Evolutionary conservation across 1,139 yeast genomes (phyloP).

Genomic region (Nakaseomyces delphensis): DNA sequence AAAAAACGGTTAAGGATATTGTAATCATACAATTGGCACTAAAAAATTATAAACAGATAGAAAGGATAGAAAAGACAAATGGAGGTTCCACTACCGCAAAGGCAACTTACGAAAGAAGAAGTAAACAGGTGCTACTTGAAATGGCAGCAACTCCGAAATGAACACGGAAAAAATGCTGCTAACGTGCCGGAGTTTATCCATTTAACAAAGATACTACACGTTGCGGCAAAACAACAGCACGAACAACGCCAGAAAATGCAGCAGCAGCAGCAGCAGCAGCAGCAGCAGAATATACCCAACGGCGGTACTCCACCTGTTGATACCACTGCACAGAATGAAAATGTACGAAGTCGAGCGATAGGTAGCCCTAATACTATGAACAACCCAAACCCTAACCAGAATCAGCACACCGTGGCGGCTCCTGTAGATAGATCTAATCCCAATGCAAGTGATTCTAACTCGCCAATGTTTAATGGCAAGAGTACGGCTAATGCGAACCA

Average conservation of each 20-base stretch:
- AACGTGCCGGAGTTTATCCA: slow-evolving; percentile 55
- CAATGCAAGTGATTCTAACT: neutral
- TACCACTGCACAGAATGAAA: neutral
- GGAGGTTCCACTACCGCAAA: slow-evolving; percentile 23
- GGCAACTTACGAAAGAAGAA: slow-evolving; percentile 31
- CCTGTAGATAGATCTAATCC: slow-evolving; percentile 2
- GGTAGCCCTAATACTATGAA: neutral
- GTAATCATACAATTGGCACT: no score
- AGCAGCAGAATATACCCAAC: slow-evolving; percentile 1
- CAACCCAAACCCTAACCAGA: neutral
- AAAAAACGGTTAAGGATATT: no score
- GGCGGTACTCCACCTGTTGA: neutral
- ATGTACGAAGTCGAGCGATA: slow-evolving; percentile 3
- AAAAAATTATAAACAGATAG: neutral
- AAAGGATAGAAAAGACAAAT: no score
- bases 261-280: slow-evolving; percentile 13
- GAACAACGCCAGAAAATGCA: slow-evolving; percentile 35
- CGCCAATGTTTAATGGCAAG: neutral
- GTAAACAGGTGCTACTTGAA: slow-evolving; percentile 36
- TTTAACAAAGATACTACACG: slow-evolving; percentile 47
- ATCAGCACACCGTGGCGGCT: neutral
- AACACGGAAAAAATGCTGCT: slow-evolving; percentile 56
- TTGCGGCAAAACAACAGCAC: slow-evolving; percentile 42
- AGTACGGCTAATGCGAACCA: neutral
- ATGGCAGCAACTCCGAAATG: slow-evolving; percentile 55